Evolutionary conservation across 306 rosid genomes (phyloP).

Genomic region (Begonia loranthoides): DNA sequence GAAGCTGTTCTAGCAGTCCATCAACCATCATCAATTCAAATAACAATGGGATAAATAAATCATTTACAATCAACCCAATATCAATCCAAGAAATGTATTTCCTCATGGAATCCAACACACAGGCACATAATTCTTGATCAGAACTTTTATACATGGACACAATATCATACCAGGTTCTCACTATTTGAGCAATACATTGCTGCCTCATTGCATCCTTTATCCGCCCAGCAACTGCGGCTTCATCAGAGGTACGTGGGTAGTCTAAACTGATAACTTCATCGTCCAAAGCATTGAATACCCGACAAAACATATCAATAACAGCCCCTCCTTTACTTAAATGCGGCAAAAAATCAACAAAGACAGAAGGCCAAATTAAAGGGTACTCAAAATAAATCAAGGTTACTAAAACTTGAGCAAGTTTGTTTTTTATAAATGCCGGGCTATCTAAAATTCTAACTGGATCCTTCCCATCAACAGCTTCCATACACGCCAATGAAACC

Average conservation of each 20-base stretch:
- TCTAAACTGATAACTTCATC: constrained; percentile 80
- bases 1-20: constrained; percentile 53
- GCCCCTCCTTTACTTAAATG: constrained; percentile 57
- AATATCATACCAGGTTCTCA: constrained; percentile 69
- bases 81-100: constrained; percentile 92
- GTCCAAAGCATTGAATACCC: constrained; percentile 77
- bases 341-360: constrained; percentile 67
- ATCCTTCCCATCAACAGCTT: constrained; percentile 40
- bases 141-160: constrained; percentile 48
- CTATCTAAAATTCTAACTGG: constrained; percentile 48
- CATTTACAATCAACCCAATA: constrained; percentile 74
- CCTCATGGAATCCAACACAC: constrained; percentile 66
- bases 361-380: constrained; percentile 70
- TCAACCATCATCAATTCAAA: constrained; percentile 71
- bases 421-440: constrained; percentile 72
- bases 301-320: constrained; percentile 90
- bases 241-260: constrained; percentile 62
- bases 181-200: constrained; percentile 57
- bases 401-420: constrained; percentile 72
- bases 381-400: constrained; percentile 75
- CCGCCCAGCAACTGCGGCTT: constrained; percentile 39
- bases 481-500: constrained; percentile 63
- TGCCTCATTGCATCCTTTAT: constrained; percentile 88
- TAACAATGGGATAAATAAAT: constrained; percentile 56
- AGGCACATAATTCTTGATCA: constrained; percentile 52